These are phyloP conservation scores for Sporormia fimetaria DNA, from an alignment of 495 filamentous ascomycete genomes.

Conservation along the genomic window DNA sequence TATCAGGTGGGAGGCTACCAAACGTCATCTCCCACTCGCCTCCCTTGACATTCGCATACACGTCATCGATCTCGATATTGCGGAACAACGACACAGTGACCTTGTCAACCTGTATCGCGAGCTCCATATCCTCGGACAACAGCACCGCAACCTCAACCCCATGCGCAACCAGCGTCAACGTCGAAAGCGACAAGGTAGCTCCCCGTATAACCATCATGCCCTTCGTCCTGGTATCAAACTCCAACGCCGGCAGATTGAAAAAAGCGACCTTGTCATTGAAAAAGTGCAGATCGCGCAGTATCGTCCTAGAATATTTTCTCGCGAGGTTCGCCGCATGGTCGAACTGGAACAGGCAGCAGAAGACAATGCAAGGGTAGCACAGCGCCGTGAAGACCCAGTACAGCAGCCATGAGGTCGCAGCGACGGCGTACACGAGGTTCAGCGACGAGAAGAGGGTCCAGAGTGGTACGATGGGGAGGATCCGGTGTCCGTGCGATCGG, in stretches of 20 bases:
- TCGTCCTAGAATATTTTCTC: conserved; percentile 19
- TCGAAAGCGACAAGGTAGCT: conserved; percentile 30
- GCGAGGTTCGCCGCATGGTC: conserved; percentile 18
- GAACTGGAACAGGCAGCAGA: conserved; percentile 32
- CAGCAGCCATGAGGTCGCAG: conserved; percentile 34
- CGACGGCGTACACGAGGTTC: conserved; percentile 31
- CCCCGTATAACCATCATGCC: conserved; percentile 33
- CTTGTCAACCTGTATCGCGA: conserved; percentile 30
- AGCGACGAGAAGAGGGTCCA: conserved; percentile 32
- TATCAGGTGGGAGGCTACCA: conserved; percentile 19
- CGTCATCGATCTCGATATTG: conserved; percentile 30
- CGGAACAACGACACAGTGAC: conserved; percentile 31
- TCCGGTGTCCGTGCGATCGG: conserved; percentile 21
- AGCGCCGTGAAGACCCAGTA: conserved; percentile 27
- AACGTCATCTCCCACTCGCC: conserved; percentile 34
- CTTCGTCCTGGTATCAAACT: conserved; percentile 34
- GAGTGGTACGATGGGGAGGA: conserved; percentile 29
- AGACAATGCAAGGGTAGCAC: conserved; percentile 27
- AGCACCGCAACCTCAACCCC: conserved; percentile 34
- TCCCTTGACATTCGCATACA: conserved; percentile 34
- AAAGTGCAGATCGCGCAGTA: conserved; percentile 31
- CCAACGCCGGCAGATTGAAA: conserved; percentile 34
- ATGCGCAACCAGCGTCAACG: conserved; percentile 28
- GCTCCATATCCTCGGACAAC: conserved; percentile 33
- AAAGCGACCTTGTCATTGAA: conserved; percentile 34